phyloP scores from a whole-genome alignment of 2,329 filamentous ascomycete species.

The Colletotrichum siamense region DNA sequence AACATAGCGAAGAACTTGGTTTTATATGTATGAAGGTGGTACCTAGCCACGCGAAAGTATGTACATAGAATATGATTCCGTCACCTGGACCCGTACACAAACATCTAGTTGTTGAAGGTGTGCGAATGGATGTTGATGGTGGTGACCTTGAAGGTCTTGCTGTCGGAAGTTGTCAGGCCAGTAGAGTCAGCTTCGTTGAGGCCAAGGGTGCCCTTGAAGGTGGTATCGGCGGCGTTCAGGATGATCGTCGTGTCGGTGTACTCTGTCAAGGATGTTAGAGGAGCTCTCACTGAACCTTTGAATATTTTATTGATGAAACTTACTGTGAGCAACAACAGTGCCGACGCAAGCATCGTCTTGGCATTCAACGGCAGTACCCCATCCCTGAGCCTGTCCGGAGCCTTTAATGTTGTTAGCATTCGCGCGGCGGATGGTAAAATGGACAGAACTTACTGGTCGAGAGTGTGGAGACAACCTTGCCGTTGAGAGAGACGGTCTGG shows the following conservation, averaged over 20 bases:
- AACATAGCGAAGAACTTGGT: background rate
- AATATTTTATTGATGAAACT: background rate
- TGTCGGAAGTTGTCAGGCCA: background rate
- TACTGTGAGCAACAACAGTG: background rate
- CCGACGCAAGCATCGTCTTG: background rate
- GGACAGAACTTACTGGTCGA: background rate
- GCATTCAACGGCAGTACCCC: background rate
- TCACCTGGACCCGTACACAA: background rate
- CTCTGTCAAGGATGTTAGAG: background rate
- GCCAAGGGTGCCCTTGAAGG: background rate
- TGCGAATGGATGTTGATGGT: background rate
- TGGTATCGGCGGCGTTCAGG: background rate
- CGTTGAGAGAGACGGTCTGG: background rate
- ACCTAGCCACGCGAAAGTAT: background rate
- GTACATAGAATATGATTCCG: background rate
- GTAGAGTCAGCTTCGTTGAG: background rate
- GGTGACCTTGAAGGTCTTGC: background rate
- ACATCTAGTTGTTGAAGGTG: background rate
- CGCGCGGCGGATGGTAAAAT: fast-evolving
- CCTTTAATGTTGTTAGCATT: background rate
- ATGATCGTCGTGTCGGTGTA: background rate
- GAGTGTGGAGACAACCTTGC: background rate
- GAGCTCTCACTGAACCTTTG: fast-evolving
- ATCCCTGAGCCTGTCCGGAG: background rate
- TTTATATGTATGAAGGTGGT: background rate